A percentile compares a stretch with the other conserved stretches of the same genome.
phyloP scores from a whole-genome alignment of 2,329 filamentous ascomycete species.

The Apiospora saccharicola region DNA sequence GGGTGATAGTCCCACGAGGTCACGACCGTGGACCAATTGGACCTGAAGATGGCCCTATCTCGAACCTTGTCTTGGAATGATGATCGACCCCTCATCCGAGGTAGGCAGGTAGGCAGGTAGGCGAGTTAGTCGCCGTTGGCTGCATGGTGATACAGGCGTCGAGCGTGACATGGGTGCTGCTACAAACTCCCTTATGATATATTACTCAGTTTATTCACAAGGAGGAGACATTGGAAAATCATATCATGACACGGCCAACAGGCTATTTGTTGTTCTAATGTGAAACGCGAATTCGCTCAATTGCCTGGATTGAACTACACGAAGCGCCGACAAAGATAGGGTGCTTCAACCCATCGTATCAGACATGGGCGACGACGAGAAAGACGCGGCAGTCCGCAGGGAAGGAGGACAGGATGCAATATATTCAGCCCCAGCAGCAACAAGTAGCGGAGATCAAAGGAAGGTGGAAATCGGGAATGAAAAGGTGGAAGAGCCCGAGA shows the following conservation, averaged over 20 bases:
- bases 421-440: not conserved
- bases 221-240: not conserved
- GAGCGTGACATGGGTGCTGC: not conserved
- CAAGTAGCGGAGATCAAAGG: not conserved
- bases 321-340: not conserved
- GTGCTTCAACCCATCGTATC: not conserved
- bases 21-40: not conserved
- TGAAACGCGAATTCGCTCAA: not conserved
- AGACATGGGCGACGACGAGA: not conserved
- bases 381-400: not conserved
- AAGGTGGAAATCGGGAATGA: too few species aligned
- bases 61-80: not conserved
- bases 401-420: not conserved
- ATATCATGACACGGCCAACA: not conserved
- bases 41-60: not conserved
- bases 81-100: not conserved
- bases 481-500: not conserved
- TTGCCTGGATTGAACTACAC: not conserved
- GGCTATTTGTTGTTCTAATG: not conserved
- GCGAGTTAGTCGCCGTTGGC: not conserved
- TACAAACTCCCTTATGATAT: not conserved
- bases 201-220: not conserved
- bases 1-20: constrained; percentile 4
- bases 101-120: not conserved
- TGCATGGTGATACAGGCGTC: too few species aligned